Conservation (phyloP, 805 yeast species). For the Millerozyma miso region DNA sequence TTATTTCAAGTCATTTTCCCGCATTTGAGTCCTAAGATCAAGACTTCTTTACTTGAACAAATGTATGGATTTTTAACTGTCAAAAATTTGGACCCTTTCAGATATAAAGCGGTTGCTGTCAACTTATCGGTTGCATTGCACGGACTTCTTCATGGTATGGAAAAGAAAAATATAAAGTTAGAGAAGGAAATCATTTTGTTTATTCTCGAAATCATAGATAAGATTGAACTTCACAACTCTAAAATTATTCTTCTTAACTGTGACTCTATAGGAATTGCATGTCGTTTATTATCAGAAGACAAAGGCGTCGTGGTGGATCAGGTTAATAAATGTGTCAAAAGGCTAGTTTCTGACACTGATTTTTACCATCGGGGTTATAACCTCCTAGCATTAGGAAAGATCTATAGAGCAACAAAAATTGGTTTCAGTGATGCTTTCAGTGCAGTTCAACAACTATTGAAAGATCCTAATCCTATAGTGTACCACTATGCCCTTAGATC, state of each 20-base stretch:
- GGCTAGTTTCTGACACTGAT: conserved; percentile 59
- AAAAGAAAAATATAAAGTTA: conserved; percentile 14
- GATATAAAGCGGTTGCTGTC: conserved; percentile 47
- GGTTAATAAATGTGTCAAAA: conserved; percentile 41
- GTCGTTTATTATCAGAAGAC: conserved; percentile 22
- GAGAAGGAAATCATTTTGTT: conserved; percentile 37
- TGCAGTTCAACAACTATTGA: conserved; percentile 54
- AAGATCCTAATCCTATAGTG: conserved; percentile 83
- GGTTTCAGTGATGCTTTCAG: conserved; percentile 45
- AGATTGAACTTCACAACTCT: conserved; percentile 36
- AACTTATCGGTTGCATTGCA: conserved; percentile 66
- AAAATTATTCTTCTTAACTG: conserved; percentile 47
- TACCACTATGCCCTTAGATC: conserved; percentile 70
- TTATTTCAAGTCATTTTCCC: conserved; percentile 71
- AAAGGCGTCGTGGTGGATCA: conserved; percentile 12
- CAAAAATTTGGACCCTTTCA: conserved; percentile 26
- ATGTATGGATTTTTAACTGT: conserved; percentile 51
- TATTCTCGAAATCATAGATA: conserved; percentile 48
- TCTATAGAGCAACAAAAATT: conserved; percentile 22
- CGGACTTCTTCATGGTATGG: conserved; percentile 34
- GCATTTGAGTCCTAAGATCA: conserved; percentile 68
- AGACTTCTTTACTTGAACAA: conserved; percentile 81
- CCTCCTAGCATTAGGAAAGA: conserved; percentile 25
- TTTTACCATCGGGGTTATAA: conserved; percentile 55
- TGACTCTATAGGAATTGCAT: conserved; percentile 53